Evolutionary conservation across 208 protist species (phyloP).

Genomic region (Trypanosoma vivax): DNA sequence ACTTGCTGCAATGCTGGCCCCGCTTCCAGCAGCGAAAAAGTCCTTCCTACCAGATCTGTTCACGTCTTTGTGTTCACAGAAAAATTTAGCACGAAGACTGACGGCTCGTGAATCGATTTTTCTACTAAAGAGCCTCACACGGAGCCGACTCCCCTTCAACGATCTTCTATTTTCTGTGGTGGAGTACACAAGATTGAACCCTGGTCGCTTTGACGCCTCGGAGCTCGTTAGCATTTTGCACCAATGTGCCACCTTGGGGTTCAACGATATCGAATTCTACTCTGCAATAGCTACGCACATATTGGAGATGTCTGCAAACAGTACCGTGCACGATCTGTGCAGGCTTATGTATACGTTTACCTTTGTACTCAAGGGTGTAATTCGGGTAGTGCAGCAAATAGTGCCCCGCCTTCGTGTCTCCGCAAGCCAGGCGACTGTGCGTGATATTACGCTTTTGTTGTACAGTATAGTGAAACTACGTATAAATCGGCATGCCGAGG

Average conservation of each 20-base stretch:
- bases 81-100: slow-evolving; percentile 38
- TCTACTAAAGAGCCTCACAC: slow-evolving; percentile 43
- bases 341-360: slow-evolving; percentile 78
- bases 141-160: slow-evolving; percentile 29
- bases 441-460: slow-evolving; percentile 61
- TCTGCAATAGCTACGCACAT: slow-evolving; percentile 48
- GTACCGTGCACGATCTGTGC: slow-evolving; percentile 68
- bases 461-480: slow-evolving; percentile 75
- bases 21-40: slow-evolving; percentile 30
- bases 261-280: slow-evolving; percentile 74
- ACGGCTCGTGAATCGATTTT: slow-evolving; percentile 36
- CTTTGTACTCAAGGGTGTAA: slow-evolving; percentile 69
- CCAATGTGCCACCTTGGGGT: slow-evolving; percentile 48
- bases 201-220: slow-evolving; percentile 29
- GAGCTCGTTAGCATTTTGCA: slow-evolving; percentile 50
- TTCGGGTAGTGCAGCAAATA: slow-evolving; percentile 76
- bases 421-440: slow-evolving; percentile 32
- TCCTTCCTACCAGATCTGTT: slow-evolving; percentile 55
- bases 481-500: slow-evolving; percentile 39
- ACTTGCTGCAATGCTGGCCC: slow-evolving; percentile 40
- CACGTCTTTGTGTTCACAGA: slow-evolving; percentile 32
- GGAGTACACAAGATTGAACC: slow-evolving; percentile 41
- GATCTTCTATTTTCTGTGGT: slow-evolving; percentile 51
- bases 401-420: slow-evolving; percentile 69
- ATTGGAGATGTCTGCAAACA: slow-evolving; percentile 38